Conservation (phyloP, 768 basidiomycete species). For the Pleurotus salmoneostramineus region DNA sequence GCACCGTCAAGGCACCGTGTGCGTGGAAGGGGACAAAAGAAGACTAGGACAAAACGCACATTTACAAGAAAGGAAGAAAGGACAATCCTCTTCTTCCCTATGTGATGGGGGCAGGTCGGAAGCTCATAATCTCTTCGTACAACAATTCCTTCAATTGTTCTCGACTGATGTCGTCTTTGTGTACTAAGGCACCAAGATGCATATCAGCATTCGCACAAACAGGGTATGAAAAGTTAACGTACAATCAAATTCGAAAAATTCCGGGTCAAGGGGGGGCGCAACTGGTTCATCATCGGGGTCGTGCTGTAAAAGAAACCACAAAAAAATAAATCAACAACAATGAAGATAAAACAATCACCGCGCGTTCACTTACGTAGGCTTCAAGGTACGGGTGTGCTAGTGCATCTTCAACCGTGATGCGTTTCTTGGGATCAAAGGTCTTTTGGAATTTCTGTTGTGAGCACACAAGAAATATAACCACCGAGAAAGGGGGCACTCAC, state of each 20-base stretch:
- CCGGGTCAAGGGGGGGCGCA: constrained; percentile 91
- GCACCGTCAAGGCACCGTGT: no score
- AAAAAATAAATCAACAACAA: not conserved
- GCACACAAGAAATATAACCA: not conserved
- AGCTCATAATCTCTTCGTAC: constrained; percentile 93
- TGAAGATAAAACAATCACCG: not conserved
- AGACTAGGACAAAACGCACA: not conserved
- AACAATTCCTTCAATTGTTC: constrained; percentile 94
- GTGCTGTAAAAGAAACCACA: constrained; percentile 43
- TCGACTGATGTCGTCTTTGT: constrained; percentile 93
- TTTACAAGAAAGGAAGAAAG: not conserved
- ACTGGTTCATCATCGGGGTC: constrained; percentile 97
- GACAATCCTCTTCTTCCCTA: constrained; percentile 17
- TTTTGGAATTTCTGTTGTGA: constrained; percentile 19
- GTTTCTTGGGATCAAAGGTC: constrained; percentile 98
- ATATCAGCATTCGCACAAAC: constrained; percentile 3
- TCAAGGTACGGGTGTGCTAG: constrained; percentile 94
- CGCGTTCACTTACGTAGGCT: constrained; percentile 62
- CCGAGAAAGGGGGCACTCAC: constrained; percentile 29
- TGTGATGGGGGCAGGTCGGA: constrained; percentile 64
- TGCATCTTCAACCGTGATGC: constrained; percentile 91
- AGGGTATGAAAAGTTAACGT: constrained; percentile 25
- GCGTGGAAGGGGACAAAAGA: not conserved
- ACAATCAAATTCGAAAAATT: constrained; percentile 98
- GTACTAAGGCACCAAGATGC: constrained; percentile 43